Evolutionary conservation across 441 rosid species (phyloP).

Genomic region (Geranium incanum): DNA sequence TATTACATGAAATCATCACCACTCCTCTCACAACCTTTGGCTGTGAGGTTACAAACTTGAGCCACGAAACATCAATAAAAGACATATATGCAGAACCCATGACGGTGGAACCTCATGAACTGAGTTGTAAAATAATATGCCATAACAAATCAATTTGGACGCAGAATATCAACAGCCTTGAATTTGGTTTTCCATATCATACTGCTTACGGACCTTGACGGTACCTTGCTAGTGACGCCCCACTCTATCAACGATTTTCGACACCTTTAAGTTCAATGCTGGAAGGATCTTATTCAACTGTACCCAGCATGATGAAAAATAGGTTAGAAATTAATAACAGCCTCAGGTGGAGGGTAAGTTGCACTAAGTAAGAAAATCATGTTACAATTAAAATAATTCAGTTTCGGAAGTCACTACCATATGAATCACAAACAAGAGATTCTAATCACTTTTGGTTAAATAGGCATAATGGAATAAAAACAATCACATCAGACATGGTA

Average conservation of each 20-base stretch:
- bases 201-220: background rate
- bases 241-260: slow-evolving; percentile 68
- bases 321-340: background rate
- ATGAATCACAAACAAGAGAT: background rate
- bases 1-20: too few relatives aligned
- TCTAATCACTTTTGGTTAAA: background rate
- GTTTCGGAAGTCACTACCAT: background rate
- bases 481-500: background rate
- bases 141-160: background rate
- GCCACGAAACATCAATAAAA: background rate
- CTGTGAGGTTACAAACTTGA: background rate
- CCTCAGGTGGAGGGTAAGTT: background rate
- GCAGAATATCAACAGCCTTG: background rate
- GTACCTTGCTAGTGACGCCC: slow-evolving; percentile 47
- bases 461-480: background rate
- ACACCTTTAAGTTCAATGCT: slow-evolving; percentile 59
- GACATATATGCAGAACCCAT: background rate
- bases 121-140: background rate
- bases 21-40: too few relatives aligned
- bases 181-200: slow-evolving; percentile 5
- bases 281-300: slow-evolving; percentile 84
- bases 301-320: slow-evolving; percentile 16
- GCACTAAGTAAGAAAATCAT: background rate
- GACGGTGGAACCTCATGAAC: background rate
- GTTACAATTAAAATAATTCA: background rate